Base-by-base conservation (phyloP, 148 eudicot genomes). In the Amaranthus cruentus region DNA sequence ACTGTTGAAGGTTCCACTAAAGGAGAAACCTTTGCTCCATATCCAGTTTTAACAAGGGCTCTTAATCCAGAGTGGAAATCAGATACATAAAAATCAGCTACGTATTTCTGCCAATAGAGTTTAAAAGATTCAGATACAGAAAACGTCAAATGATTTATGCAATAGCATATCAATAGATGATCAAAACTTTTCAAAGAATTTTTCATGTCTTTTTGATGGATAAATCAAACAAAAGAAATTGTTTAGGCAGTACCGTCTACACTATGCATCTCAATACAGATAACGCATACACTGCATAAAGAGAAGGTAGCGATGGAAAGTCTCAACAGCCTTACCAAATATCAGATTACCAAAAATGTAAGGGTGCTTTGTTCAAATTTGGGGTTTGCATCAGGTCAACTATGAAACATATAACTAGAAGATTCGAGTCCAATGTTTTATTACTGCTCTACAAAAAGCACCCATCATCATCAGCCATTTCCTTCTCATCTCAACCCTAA, bases 51-150 rank as follows among this genome's bases (percentile, higher is more conserved):
- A 48, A 93, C 98, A 6, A 86, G 85, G 80, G 97, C 98, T 87
- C 98, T 89, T 68, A 91, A 83, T 57, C 98, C 98, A 49, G 98
- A 76, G 58, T 93, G 95, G 78, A 88, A 88, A 82, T 93, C 98
- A 7, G 98, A 93, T 74, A 93, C 81, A 73, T 93, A 93, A 79
- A 93, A 93, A 79, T 93, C 98, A 64, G 91, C 91, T 69, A 87
- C 91, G 55, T 93, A 80, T 82, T 83, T 93, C 98, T 93, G 97
- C 76, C 58, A 69, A 75, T 54, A 61, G 6, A 28, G 38, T 28
- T 28, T 53, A 82, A 12, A 78, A 28, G 79, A 67, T 52, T 74
- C 47, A 70, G 74, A 64, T 63, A 56, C 63, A 47, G 55, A 61
- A 62, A 52, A 56, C 69, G 44, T 1, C 7, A 50, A 50, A 50